These are phyloP conservation scores for Sporisorium graminicola DNA, from an alignment of 1,284 basidiomycete species.

Conservation along the genomic window DNA sequence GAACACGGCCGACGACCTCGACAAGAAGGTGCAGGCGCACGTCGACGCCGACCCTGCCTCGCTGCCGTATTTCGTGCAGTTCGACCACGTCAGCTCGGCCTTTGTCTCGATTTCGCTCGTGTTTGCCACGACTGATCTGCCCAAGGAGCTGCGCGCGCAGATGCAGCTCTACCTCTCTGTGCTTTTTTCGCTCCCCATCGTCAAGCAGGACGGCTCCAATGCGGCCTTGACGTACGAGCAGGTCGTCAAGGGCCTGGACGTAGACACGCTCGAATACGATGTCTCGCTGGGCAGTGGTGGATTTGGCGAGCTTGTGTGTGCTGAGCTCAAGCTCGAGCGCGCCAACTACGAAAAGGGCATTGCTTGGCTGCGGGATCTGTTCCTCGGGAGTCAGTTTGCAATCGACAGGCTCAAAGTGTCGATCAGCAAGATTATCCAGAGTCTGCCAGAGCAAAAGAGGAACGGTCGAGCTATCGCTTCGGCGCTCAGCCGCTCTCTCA, in stretches of 20 bases:
- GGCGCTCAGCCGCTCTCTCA: conserved; percentile 79
- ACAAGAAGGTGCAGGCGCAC: conserved; percentile 74
- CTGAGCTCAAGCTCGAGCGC: conserved; percentile 83
- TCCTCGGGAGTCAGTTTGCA: conserved; percentile 86
- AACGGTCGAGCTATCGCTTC: conserved; percentile 85
- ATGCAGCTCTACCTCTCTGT: conserved; percentile 86
- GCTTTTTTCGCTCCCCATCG: conserved; percentile 90
- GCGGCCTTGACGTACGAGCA: conserved; percentile 82
- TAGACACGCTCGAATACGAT: conserved; percentile 90
- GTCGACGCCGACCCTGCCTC: conserved; percentile 79
- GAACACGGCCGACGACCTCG: conserved; percentile 56
- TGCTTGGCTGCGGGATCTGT: conserved; percentile 87
- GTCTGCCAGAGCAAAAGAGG: conserved; percentile 91
- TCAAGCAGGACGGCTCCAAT: conserved; percentile 77
- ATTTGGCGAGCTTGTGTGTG: conserved; percentile 78
- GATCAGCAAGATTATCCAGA: conserved; percentile 89
- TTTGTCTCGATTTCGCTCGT: conserved; percentile 82
- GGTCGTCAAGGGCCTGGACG: conserved; percentile 89
- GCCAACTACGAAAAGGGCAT: conserved; percentile 84
- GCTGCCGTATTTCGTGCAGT: conserved; percentile 91
- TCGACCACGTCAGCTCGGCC: conserved; percentile 81
- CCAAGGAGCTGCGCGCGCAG: conserved; percentile 71
- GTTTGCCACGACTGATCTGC: conserved; percentile 73
- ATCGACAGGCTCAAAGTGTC: conserved; percentile 88
- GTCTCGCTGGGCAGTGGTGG: conserved; percentile 78